Evolutionary conservation across 1,284 basidiomycete species (phyloP), one percentile per base, ranked within the genome.

Genomic region (Pisolithus thermaeus): DNA sequence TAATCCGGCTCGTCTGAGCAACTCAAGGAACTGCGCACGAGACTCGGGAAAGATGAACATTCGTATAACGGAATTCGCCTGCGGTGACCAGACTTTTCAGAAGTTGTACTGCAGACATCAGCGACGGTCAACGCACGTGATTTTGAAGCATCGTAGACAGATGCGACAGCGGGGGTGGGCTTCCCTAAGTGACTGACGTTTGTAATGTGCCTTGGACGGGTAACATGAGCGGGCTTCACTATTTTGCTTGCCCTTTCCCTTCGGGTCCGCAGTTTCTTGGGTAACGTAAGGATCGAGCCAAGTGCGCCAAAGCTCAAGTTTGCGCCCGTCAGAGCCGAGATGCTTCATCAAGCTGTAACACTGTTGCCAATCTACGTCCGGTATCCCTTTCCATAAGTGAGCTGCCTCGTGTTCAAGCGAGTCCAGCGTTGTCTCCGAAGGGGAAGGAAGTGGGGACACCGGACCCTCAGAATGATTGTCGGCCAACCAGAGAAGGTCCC

Each of bases 1-100:
- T 1, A 85, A 58, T 2, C 74, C 76, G 2, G 73, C 75, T 16
- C 62, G 64, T n/a, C 62, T 67, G 5, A 87, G 61, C 20, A 87
- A 68, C 44, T 72, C 68, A 20, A 84, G 54, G 52, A 88, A 81
- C 50, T 77, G 72, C 3, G 78, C 80, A 3, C 87, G 78, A 9
- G 86, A 87, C 52, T 87, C 83, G 1, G 87, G 87, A 60, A 77
- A 89, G 38, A 87, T 66, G 60, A 89, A 87, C 1, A 73, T 67
- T 22, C 67, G 70, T 28, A 89, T 63, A 42, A 90, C 68, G 3
- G 76, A 68, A 27, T 73, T 67, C 42, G 75, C 76, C 87, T 90
- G 51, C 32, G 14, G 36, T 16, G 20, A 22, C 20, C 7, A 9
- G 43, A 18, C 4, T 40, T 41, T 30, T 23, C 41, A 16, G 54